Evolutionary conservation across 805 yeast species (phyloP), one percentile per base, ranked within the genome.

Genomic region (Pichia membranifaciens): DNA sequence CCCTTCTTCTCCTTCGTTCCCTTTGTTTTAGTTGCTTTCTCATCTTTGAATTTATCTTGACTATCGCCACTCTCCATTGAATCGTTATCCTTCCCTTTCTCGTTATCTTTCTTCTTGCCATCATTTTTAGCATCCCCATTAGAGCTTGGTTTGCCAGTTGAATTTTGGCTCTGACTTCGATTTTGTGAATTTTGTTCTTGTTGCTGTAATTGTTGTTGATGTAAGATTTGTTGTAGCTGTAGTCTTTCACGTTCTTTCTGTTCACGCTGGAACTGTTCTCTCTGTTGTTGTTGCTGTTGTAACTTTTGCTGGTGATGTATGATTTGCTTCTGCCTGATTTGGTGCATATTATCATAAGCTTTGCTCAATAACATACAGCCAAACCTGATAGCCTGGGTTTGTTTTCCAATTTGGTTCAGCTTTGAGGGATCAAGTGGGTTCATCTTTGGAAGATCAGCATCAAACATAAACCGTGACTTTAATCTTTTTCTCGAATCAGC

Each of bases 361-460:
- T 90, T 91, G 4, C 93, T 79, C 37, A 89, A 71, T 29, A 91
- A 67, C 96, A 89, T 89, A 6, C 95, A 79, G 8, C 96, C 96
- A 66, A 90, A 90, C 50, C 97, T 72, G 28, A 91, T 86, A 1
- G 86, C 82, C 65, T 90, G 97, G 1, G 96, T 89, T 44, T 82
- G 91, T 45, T 83, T 83, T 13, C 88, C 78, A 37, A 90, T 87
- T 53, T 84, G 84, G 60, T 90, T 90, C 57, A 90, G 72, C 47
- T 77, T 75, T 0, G 96, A 81, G 0, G 97, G 96, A 63, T 88
- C 96, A 50, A 87, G 72, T 32, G 84, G 84, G 37, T 69, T 72
- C 58, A 65, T 69, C 49, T 47, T 37, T 12, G 62, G 59, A 37
- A 66, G 41, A 51, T 77, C 81, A 33, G 69, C 61, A 56, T 78